A percentile compares a stretch with the other conserved stretches of the same genome.
Conservation (phyloP, 805 yeast species). For the Lachancea lanzarotensis region DNA sequence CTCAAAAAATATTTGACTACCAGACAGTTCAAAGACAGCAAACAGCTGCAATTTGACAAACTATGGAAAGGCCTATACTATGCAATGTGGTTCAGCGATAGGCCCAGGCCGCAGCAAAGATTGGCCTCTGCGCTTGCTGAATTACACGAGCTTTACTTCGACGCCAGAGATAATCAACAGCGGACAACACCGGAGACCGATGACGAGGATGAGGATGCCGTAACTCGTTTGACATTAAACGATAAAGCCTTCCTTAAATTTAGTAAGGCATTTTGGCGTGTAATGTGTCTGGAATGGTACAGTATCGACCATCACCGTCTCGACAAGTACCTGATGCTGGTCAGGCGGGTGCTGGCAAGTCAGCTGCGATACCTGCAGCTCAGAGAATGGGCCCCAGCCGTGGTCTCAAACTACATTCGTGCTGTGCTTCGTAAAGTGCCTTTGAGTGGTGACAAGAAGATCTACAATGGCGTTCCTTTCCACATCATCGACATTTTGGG, state of each 20-base stretch:
- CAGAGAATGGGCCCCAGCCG: constrained; percentile 47
- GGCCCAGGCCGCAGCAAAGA: constrained; percentile 85
- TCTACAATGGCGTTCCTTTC: constrained; percentile 72
- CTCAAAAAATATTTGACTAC: constrained; percentile 51
- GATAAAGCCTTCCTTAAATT: constrained; percentile 42
- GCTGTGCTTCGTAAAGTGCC: constrained; percentile 41
- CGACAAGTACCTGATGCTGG: constrained; percentile 76
- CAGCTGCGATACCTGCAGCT: constrained; percentile 50
- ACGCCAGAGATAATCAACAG: constrained; percentile 26
- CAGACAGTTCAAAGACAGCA: constrained; percentile 36
- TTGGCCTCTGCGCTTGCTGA: constrained; percentile 68
- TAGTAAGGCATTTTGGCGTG: constrained; percentile 71
- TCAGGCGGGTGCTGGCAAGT: constrained; percentile 68
- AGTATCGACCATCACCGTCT: constrained; percentile 74
- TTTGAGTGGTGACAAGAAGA: constrained; percentile 50
- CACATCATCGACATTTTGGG: constrained; percentile 78
- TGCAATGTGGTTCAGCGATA: constrained; percentile 95
- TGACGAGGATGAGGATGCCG: constrained; percentile 1
- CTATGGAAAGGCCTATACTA: constrained; percentile 95
- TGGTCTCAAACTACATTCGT: constrained; percentile 41
- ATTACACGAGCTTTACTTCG: constrained; percentile 27
- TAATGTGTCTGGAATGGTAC: constrained; percentile 77
- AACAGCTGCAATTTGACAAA: constrained; percentile 59
- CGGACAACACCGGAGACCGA: neutral
- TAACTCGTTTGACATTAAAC: constrained; percentile 12